Evolutionary conservation across 1,284 basidiomycete species (phyloP), one percentile per base, ranked within the genome.

Genomic region (Xanthoconium separans): DNA sequence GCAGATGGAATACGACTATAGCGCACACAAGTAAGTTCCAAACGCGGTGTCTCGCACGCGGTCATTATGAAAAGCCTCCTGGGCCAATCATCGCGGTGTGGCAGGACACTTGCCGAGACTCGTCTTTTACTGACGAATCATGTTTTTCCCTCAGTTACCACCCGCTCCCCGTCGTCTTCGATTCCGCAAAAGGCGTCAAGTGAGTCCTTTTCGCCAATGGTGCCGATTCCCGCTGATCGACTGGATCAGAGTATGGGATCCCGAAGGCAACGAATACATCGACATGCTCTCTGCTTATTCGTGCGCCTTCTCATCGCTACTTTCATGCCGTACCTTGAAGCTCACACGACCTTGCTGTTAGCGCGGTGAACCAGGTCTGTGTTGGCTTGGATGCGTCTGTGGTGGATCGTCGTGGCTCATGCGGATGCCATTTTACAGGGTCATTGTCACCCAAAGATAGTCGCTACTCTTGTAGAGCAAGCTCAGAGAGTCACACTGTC

Each of bases 231-330:
- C 22, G 40, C 58, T 65, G 63, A 64, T 60, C 54, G 54, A 37
- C 59, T 61, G 37, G 47, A 47, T 34, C 63, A 93, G 91, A 71
- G 94, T 97, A 66, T 97, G 94, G 93, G 95, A 98, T 71, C 93
- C 93, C 13, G 95, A 98, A 77, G 94, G 93, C 58, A 85, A 82
- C 50, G 91, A 93, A 69, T 95, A 94, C 73, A 92, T 95, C 58
- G 93, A 95, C 68, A 98, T 98, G 93, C 81, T 99, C 36, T 93
- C 93, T 45, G 96, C 97, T 20, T 99, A 99, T 77, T 95, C 91
- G 86, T 95, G 74, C 74, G 76, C 93, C 51, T 60, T 54, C 56
- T 59, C 42, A 24, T 16, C 47, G 18, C 22, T 39, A 8, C 18
- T 42, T 36, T 22, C n/a, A 39, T 44, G 44, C 29, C 40, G 4